Percentiles rank a stretch among this genome's conserved stretches.
Conservation (phyloP, 2,329 filamentous ascomycete species). For the Fusarium neocosmosporiellum region DNA sequence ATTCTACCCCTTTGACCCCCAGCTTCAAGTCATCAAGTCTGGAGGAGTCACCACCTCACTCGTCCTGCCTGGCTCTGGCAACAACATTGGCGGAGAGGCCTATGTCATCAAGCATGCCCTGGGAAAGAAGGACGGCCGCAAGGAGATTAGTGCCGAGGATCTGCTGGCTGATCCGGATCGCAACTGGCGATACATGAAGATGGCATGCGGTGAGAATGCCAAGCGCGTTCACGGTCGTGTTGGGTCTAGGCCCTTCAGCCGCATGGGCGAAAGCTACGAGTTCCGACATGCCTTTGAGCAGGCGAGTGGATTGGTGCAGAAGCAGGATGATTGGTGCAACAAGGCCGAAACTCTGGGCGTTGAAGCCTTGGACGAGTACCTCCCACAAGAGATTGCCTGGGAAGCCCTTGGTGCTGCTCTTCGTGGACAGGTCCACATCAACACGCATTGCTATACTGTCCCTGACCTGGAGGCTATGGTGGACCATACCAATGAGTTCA, state of each 20-base stretch:
- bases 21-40: conserved; percentile 76
- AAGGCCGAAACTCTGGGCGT: conserved; percentile 63
- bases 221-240: conserved; percentile 69
- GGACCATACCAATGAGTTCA: conserved; percentile 77
- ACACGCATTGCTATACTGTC: conserved; percentile 78
- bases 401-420: conserved; percentile 72
- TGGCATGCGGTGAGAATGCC: conserved; percentile 79
- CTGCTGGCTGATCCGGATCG: conserved; percentile 74
- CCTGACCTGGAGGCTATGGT: conserved; percentile 77
- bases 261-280: conserved; percentile 76
- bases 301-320: conserved; percentile 65
- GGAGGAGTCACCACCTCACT: conserved; percentile 78
- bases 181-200: conserved; percentile 79
- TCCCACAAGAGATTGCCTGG: conserved; percentile 72
- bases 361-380: conserved; percentile 64
- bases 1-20: conserved; percentile 71
- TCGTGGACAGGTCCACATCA: conserved; percentile 74
- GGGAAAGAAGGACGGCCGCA: conserved; percentile 67
- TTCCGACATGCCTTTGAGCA: conserved; percentile 76
- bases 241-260: conserved; percentile 66
- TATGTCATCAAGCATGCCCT: conserved; percentile 76
- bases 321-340: conserved; percentile 76
- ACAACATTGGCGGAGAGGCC: conserved; percentile 79
- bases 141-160: conserved; percentile 71
- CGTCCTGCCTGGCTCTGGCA: conserved; percentile 75